phyloP scores from a whole-genome alignment of 805 yeast species.

The Candida boleticola region DNA sequence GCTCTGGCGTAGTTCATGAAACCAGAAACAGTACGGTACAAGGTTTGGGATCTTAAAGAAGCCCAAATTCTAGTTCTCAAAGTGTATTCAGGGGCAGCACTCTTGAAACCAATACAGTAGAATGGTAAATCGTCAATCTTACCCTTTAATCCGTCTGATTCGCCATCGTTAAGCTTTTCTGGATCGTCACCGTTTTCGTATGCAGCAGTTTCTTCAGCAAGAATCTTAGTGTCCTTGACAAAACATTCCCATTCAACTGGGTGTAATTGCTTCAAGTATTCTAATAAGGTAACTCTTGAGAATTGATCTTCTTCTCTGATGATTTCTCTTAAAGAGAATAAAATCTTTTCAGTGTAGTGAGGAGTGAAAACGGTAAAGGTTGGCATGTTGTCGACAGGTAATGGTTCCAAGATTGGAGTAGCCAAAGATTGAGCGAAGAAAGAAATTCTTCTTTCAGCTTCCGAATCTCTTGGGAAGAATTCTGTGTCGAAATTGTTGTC shows the following conservation, averaged over 20 bases:
- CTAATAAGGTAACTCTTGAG: conserved; percentile 53
- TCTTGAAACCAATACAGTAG: conserved; percentile 47
- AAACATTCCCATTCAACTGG: conserved; percentile 58
- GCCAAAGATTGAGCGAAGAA: conserved; percentile 99
- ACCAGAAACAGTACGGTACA: conserved; percentile 47
- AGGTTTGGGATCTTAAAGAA: conserved; percentile 45
- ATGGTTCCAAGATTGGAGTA: conserved; percentile 97
- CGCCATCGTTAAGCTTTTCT: conserved; percentile 30
- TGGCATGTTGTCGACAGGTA: conserved; percentile 99
- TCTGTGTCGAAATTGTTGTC: conserved; percentile 93
- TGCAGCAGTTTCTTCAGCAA: conserved; percentile 49
- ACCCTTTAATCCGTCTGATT: conserved; percentile 30
- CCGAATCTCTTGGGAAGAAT: conserved; percentile 95
- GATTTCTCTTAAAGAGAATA: conserved; percentile 72
- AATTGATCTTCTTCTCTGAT: conserved; percentile 69
- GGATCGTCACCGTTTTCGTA: conserved; percentile 54
- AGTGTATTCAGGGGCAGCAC: conserved; percentile 48
- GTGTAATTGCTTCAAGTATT: conserved; percentile 54
- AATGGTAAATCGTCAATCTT: conserved; percentile 43
- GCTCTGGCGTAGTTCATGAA: conserved; percentile 49
- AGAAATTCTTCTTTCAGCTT: conserved; percentile 99
- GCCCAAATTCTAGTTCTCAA: conserved; percentile 49
- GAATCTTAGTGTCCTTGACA: conserved; percentile 53
- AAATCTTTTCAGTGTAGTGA: conserved; percentile 81
- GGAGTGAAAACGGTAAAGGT: conserved; percentile 93